Evolutionary conservation across 805 yeast genomes (phyloP).

Genomic region (Cyberlindnera veronae): DNA sequence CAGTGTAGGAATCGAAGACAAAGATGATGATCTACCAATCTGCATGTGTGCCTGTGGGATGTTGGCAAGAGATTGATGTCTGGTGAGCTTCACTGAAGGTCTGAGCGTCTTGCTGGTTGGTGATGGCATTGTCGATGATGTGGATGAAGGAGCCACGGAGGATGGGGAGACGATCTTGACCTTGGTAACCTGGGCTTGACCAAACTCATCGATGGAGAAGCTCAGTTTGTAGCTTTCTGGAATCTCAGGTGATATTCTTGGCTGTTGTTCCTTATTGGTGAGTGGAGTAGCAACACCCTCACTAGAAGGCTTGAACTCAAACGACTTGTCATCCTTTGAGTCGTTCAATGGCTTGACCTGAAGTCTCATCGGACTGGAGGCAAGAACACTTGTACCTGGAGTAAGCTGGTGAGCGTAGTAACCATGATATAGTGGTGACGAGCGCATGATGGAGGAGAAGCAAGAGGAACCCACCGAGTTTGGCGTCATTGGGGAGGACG

Average conservation of each 20-base stretch:
- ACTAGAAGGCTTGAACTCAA: neutral
- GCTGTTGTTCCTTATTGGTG: neutral
- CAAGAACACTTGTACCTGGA: constrained; percentile 18
- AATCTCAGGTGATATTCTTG: neutral
- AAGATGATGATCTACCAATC: constrained; percentile 17
- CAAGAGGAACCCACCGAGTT: constrained; percentile 23
- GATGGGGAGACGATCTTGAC: constrained; percentile 5
- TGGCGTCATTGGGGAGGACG: constrained; percentile 28
- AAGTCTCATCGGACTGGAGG: constrained; percentile 25
- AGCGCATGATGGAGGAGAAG: constrained; percentile 29
- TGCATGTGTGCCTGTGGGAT: constrained; percentile 4
- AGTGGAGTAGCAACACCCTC: neutral
- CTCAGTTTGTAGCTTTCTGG: constrained; percentile 13
- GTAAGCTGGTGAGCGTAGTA: constrained; percentile 26
- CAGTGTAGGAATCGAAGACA: constrained; percentile 10
- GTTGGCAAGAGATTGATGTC: constrained; percentile 22
- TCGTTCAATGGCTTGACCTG: constrained; percentile 26
- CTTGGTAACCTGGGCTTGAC: constrained; percentile 24
- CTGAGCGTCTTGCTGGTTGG: neutral
- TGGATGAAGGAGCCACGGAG: constrained; percentile 1
- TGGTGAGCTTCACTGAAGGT: constrained; percentile 15
- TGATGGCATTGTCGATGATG: neutral
- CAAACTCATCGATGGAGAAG: constrained; percentile 26
- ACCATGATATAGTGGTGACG: constrained; percentile 30
- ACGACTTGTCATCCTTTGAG: neutral